phyloP scores from a whole-genome alignment of 495 filamentous ascomycete genomes.

The Xylaria palmicola region DNA sequence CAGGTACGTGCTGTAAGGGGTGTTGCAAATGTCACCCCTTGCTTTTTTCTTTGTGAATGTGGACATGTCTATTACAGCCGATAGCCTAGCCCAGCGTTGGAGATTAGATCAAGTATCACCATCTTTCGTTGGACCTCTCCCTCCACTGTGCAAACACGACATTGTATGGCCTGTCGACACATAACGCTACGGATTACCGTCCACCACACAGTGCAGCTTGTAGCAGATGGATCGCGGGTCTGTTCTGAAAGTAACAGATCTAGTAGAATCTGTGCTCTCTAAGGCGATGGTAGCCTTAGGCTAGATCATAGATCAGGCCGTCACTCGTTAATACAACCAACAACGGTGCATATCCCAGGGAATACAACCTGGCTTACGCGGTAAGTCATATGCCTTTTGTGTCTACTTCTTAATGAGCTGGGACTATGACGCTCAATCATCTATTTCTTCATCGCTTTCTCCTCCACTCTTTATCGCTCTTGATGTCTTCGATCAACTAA shows the following conservation, averaged over 20 bases:
- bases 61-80: neutral
- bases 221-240: neutral
- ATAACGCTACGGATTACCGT: no score
- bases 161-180: no score
- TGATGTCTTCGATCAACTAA: neutral
- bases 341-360: no score
- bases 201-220: neutral
- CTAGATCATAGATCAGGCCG: neutral
- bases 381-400: neutral
- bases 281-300: neutral
- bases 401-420: neutral
- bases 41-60: neutral
- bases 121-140: no score
- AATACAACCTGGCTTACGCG: neutral
- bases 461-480: neutral
- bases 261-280: neutral
- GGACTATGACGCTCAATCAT: neutral
- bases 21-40: neutral
- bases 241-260: neutral
- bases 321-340: neutral
- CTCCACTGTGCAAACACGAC: no score
- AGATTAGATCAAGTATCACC: neutral
- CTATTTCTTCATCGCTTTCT: neutral
- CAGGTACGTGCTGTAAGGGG: neutral
- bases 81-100: neutral